Conservation (phyloP, 192 early-diverging fungal species). For the Backusella circina region DNA sequence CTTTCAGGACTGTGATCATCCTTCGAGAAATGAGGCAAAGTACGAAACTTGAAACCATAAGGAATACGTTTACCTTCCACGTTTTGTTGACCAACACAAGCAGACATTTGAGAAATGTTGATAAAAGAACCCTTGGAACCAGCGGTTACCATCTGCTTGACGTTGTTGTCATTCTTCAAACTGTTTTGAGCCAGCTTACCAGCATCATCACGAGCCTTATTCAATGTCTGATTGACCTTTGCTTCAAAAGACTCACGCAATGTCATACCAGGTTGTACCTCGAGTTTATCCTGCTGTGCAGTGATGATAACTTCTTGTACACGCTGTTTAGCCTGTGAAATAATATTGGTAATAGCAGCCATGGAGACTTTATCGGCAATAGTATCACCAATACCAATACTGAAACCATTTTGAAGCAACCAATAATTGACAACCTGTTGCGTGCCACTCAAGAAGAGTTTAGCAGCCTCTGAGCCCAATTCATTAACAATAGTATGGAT, state of each 20-base stretch:
- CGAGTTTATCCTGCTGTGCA: conserved; percentile 83
- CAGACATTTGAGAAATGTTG: conserved; percentile 97
- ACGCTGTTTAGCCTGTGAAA: conserved; percentile 85
- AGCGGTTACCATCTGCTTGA: conserved; percentile 93
- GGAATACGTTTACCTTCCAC: conserved; percentile 99
- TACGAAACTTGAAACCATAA: conserved; percentile 91
- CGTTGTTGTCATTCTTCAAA: conserved; percentile 91
- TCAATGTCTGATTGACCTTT: conserved; percentile 82
- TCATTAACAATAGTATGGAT: conserved; percentile 96
- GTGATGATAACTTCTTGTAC: conserved; percentile 74
- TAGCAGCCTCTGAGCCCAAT: conserved; percentile 83
- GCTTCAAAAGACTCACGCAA: conserved; percentile 89
- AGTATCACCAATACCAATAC: conserved; percentile 98
- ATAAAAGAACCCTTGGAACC: conserved; percentile 96
- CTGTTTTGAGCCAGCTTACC: conserved; percentile 80
- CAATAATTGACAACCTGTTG: conserved; percentile 96
- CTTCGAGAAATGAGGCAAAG: conserved; percentile 96
- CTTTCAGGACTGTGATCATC: conserved; percentile 94
- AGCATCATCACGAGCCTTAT: conserved; percentile 88
- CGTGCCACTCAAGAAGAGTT: conserved; percentile 87
- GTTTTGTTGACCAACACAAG: conserved; percentile 99
- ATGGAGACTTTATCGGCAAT: conserved; percentile 80
- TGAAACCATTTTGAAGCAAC: conserved; percentile 91
- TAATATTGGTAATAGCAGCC: conserved; percentile 63
- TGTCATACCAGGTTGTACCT: conserved; percentile 88